Evolutionary conservation across 345 rosid species (phyloP).

Genomic region (Gynandropsis gynandra): DNA sequence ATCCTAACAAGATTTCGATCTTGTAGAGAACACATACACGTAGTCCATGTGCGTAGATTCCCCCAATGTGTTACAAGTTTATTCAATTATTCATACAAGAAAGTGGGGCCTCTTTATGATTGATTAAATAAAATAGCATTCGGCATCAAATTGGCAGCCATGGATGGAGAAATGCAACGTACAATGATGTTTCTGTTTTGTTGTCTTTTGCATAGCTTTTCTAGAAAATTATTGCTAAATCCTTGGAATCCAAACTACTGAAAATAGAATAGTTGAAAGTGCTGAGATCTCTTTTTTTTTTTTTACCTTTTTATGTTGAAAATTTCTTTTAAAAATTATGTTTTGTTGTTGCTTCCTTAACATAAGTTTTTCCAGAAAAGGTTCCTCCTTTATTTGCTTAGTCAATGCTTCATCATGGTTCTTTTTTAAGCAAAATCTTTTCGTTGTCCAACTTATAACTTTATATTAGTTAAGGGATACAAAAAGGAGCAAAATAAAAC

Average conservation of each 20-base stretch:
- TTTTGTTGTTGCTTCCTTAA: no score
- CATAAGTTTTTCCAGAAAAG: no score
- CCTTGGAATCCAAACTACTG: constrained; percentile 8
- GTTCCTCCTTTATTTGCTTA: background rate
- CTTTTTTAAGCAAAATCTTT: no score
- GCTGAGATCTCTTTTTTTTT: background rate
- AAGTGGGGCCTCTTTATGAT: constrained; percentile 8
- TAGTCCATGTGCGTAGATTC: constrained; percentile 23
- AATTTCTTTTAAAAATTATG: no score
- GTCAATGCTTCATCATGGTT: no score
- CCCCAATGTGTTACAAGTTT: background rate
- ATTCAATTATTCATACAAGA: background rate
- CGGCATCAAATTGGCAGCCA: constrained; percentile 8
- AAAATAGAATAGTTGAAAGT: background rate
- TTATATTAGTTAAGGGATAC: no score
- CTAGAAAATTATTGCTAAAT: constrained; percentile 8
- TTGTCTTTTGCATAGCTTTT: constrained; percentile 18
- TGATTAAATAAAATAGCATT: no score
- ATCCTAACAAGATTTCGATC: constrained; percentile 14
- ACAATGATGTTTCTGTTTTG: background rate
- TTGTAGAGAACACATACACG: background rate
- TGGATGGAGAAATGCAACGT: constrained; percentile 7
- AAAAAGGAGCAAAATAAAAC: background rate
- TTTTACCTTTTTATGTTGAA: background rate
- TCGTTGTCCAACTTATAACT: no score